Conservation (phyloP, 352 stramenopile species). For the Phytophthora sp. region DNA sequence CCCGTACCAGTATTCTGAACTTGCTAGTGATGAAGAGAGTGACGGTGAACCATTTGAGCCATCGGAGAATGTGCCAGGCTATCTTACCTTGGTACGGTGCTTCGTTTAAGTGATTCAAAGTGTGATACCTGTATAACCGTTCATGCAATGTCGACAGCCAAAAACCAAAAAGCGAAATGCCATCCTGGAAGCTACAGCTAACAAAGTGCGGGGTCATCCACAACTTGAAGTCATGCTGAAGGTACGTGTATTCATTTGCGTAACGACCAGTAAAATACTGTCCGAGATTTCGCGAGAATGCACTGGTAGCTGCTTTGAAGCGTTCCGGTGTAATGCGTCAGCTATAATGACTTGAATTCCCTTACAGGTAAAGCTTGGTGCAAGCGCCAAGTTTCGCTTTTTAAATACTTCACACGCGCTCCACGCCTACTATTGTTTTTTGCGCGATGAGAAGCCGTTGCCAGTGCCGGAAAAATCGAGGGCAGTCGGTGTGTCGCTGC, state of each 20-base stretch:
- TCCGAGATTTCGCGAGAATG: no score
- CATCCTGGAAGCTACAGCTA: constrained; percentile 50
- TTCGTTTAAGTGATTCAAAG: no score
- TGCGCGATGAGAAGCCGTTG: constrained; percentile 46
- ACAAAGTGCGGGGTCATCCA: constrained; percentile 42
- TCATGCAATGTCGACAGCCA: constrained; percentile 29
- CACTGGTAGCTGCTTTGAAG: no score
- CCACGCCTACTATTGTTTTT: constrained; percentile 53
- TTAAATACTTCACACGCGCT: constrained; percentile 34
- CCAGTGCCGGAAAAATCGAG: neutral
- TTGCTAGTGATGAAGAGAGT: constrained; percentile 29
- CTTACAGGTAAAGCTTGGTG: constrained; percentile 44
- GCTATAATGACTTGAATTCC: neutral
- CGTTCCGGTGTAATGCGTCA: neutral
- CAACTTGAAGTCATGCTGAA: constrained; percentile 61
- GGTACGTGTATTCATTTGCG: no score
- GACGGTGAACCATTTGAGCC: constrained; percentile 35
- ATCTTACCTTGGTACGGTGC: constrained; percentile 34
- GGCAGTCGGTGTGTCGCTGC: constrained; percentile 18
- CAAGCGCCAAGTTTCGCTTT: constrained; percentile 47
- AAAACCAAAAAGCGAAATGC: constrained; percentile 50
- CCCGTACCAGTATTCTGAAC: constrained; percentile 50
- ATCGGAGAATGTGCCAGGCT: constrained; percentile 29
- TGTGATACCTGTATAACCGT: neutral
- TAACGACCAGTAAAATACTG: no score